Conservation (phyloP, 1,139 yeast genomes). For the Geotrichum fermentans region DNA sequence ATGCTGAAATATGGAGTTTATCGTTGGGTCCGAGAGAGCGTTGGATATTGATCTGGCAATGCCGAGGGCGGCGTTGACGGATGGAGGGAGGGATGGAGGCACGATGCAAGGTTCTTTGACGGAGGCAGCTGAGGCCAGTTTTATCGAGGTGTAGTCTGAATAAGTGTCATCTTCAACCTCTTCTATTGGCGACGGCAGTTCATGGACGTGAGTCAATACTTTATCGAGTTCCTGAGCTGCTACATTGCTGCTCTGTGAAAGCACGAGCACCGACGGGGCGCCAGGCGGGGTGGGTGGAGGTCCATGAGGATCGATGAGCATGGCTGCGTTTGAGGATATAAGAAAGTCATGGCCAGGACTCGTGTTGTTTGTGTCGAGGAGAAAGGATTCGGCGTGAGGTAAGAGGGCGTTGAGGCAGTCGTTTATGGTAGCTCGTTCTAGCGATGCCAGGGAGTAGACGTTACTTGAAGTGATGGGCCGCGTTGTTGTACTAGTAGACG, state of each 20-base stretch:
- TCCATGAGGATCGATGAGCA: too few species aligned
- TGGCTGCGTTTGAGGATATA: background rate
- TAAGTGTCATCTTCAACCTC: background rate
- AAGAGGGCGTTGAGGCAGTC: background rate
- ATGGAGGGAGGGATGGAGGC: conserved; percentile 3
- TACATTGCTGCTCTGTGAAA: too few species aligned
- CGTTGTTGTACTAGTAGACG: too few species aligned
- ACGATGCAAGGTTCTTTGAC: too few species aligned
- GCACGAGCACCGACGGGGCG: too few species aligned
- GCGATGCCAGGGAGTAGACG: background rate
- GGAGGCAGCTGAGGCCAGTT: too few species aligned
- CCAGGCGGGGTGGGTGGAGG: too few species aligned
- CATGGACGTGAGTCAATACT: background rate
- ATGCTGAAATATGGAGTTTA: conserved; percentile 9
- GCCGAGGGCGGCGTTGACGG: conserved; percentile 6
- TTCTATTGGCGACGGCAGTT: background rate
- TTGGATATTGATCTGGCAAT: conserved; percentile 4
- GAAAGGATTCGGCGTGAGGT: background rate
- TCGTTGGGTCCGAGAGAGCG: conserved; percentile 9
- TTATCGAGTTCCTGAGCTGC: too few species aligned
- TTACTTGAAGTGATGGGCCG: too few species aligned
- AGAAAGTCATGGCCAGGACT: conserved; percentile 2
- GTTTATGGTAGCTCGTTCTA: background rate
- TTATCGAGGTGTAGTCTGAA: too few species aligned
- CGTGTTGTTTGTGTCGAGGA: background rate